A percentile compares a stretch with the other conserved stretches of the same genome.
These are phyloP conservation scores for Yamadazyma nakazawae DNA, from an alignment of 805 yeast genomes.

Conservation along the genomic window DNA sequence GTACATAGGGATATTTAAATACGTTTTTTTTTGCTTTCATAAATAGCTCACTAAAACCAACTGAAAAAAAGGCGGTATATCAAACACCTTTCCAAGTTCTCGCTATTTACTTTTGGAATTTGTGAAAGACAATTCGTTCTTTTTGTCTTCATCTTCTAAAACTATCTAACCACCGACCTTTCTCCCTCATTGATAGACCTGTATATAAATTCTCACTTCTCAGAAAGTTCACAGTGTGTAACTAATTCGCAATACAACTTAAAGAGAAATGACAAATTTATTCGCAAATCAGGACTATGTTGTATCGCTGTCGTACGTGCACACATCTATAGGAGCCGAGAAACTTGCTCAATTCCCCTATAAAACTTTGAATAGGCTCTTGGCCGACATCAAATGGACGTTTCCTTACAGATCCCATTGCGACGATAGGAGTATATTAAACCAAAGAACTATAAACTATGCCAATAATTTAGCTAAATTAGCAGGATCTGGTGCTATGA, in stretches of 20 bases:
- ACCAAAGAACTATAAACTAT: conserved; percentile 37
- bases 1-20: not conserved
- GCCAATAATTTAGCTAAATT: conserved; percentile 17
- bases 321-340: conserved; percentile 10
- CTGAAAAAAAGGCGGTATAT: too few relatives aligned
- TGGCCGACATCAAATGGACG: conserved; percentile 56
- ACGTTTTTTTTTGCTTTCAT: not conserved
- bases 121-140: too few relatives aligned
- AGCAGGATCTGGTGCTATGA: conserved; percentile 9
- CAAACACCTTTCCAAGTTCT: too few relatives aligned
- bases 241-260: not conserved
- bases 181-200: not conserved
- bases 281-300: conserved; percentile 12
- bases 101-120: too few relatives aligned
- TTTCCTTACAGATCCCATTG: conserved; percentile 17
- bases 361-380: conserved; percentile 64
- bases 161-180: too few relatives aligned
- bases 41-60: not conserved
- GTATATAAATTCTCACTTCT: not conserved
- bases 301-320: conserved; percentile 6
- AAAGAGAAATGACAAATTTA: not conserved
- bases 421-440: conserved; percentile 20
- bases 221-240: not conserved
- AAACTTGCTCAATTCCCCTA: conserved; percentile 29
- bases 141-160: too few relatives aligned